Evolutionary conservation across 768 basidiomycete species (phyloP), one percentile per base, ranked within the genome.

Genomic region (Clavaria fumosa): DNA sequence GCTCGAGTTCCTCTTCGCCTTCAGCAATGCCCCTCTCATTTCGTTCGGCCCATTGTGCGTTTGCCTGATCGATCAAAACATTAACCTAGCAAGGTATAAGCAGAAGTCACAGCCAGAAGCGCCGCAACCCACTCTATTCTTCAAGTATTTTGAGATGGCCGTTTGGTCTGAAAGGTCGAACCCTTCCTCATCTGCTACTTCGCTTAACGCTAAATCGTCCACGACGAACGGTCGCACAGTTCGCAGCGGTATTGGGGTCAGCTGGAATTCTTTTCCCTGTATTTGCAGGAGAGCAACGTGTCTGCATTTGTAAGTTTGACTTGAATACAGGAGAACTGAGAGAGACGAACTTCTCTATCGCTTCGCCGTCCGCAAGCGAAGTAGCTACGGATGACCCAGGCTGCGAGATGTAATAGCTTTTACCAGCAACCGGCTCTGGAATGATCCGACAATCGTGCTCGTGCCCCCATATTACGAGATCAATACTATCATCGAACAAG

Each of bases 391-490:
- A 85, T 0, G 88, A 91, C 2, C 95, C 95, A 3, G 95, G 95
- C 55, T 99, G 95, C 2, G 78, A 72, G 50, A 99, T 89, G 49
- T 71, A 77, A 59, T 99, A 99, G 11, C 69, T 70, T 55, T 93
- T 91, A 9, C 85, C 89, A 3, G 86, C 78, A 5, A 99, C 93
- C 4, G 75, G 69, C 50, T 95, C 88, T 1, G 95, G 93, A 2
- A 75, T 63, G 38, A 93, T 83, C 21, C 91, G 74, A 50, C 93
- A 97, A 55, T 97, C 95, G 52, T 99, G 95, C 55, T 99, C 95
- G 54, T 99, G 95, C 5, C 95, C 95, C 95, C 95, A 99, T 2
- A 99, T 66, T 5, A 99, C 85, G 11, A 99, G 68, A 48, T 96
- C 76, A 23, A 96, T 68, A 48, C 77, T 81, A 51, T 99, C 88